Evolutionary conservation across 2,329 filamentous ascomycete genomes (phyloP), one percentile per base, ranked within the genome.

Genomic region (Lachnellula arida): DNA sequence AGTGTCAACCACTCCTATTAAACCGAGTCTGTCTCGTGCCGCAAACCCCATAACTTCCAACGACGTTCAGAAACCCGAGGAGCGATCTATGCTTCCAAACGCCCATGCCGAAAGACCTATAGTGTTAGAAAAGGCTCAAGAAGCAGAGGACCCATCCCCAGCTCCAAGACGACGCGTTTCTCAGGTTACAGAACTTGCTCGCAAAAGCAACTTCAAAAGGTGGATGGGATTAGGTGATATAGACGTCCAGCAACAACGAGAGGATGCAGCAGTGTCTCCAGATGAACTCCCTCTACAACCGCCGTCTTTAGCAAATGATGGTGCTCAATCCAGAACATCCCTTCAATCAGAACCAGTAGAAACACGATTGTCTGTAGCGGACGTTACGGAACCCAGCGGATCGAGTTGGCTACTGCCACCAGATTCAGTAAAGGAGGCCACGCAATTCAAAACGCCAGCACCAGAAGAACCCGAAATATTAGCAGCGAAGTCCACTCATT

Each of bases 1-100:
- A 32, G 32, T 56, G 22, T 60, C 60, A n/a, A 63, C 39, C 11
- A 59, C 59, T 17, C 59, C 61, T 23, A 60, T 56, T 19, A 59
- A 56, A 6, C 55, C 60, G 37, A 32, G 49, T 49, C 58, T 57
- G 40, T 49, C 46, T 34, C 51, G 49, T 40, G 32, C 43, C 43
- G 37, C 40, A 28, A 39, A 19, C 19, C 23, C 49, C 23, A 44
- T 34, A 12, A 28, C 23, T 28, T 28, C 11, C n/a, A 23, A 51
- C n/a, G 34, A 44, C 17, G n/a, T n/a, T 51, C 49, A n/a, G 48
- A 19, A 17, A 14, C 25, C 49, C 23, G 32, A 55, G 4, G 23
- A n/a, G n/a, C 37, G 22, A 19, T 12, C 42, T 17, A 17, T 19
- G 19, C n/a, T 5, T 9, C 7, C n/a, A 25, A 22, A 17, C 11